phyloP scores from a whole-genome alignment of 345 rosid species.

The Citrus maxima region DNA sequence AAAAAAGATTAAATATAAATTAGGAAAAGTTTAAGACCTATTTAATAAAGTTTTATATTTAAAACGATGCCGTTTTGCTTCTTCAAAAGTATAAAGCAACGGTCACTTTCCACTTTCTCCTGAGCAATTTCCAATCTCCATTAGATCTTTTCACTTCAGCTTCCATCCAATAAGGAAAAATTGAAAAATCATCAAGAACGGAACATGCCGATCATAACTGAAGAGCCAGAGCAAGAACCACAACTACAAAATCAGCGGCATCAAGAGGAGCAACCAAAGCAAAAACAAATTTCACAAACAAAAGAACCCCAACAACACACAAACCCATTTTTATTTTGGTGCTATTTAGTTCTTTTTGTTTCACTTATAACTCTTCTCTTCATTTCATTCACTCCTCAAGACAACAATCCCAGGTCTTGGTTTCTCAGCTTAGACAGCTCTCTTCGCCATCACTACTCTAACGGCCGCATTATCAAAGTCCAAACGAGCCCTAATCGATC shows the following conservation, averaged over 20 bases:
- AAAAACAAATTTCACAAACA: constrained; percentile 13
- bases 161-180: background rate
- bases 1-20: too few relatives aligned
- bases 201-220: constrained; percentile 76
- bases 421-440: constrained; percentile 67
- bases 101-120: background rate
- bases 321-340: constrained; percentile 78
- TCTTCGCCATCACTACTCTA: constrained; percentile 80
- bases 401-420: constrained; percentile 71
- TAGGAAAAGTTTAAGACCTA: too few relatives aligned
- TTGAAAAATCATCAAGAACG: background rate
- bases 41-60: background rate
- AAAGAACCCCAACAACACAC: constrained; percentile 26
- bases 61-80: background rate
- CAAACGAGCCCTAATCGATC: constrained; percentile 43
- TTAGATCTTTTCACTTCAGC: background rate
- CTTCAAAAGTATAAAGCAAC: background rate
- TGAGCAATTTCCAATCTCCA: background rate
- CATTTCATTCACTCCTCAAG: constrained; percentile 29
- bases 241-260: constrained; percentile 9
- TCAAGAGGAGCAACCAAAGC: constrained; percentile 14
- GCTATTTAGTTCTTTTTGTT: constrained; percentile 54
- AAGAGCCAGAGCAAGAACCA: constrained; percentile 45
- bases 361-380: constrained; percentile 56
- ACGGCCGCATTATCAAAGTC: constrained; percentile 71